Evolutionary conservation across 1,284 basidiomycete species (phyloP).

Genomic region (Marasmius oreades): DNA sequence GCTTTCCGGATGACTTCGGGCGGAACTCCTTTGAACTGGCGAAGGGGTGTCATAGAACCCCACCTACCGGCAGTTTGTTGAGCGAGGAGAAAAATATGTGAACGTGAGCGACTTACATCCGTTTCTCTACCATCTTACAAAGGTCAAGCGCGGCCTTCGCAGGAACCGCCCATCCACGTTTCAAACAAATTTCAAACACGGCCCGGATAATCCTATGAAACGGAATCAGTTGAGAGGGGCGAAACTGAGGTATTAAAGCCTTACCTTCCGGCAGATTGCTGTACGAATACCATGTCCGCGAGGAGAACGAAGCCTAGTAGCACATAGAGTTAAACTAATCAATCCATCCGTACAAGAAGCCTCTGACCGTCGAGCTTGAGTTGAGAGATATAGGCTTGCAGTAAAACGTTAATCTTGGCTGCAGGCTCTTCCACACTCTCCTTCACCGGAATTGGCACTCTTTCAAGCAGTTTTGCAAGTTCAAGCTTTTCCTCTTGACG

Average conservation of each 20-base stretch:
- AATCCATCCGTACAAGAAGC: background rate
- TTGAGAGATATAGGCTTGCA: conserved; percentile 95
- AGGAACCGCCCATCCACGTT: conserved; percentile 96
- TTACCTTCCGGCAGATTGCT: conserved; percentile 85
- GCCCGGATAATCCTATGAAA: conserved; percentile 83
- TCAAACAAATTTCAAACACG: conserved; percentile 97
- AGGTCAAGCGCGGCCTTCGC: conserved; percentile 89
- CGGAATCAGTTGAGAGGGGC: conserved; percentile 4
- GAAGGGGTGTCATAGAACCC: conserved; percentile 95
- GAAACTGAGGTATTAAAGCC: conserved; percentile 18
- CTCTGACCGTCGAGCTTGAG: conserved; percentile 82
- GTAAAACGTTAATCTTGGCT: conserved; percentile 95
- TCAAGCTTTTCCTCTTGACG: conserved; percentile 85
- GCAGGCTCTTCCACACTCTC: conserved; percentile 95
- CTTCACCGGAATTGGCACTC: conserved; percentile 97
- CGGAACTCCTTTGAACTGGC: conserved; percentile 93
- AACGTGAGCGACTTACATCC: conserved; percentile 58
- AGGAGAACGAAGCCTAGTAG: conserved; percentile 83
- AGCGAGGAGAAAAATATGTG: background rate
- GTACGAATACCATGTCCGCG: conserved; percentile 97
- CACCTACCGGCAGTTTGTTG: conserved; percentile 53
- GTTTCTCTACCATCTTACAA: conserved; percentile 95
- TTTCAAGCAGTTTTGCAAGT: conserved; percentile 88
- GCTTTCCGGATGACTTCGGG: conserved; percentile 87
- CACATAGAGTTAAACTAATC: background rate